Evolutionary conservation across 1,284 basidiomycete species (phyloP), one percentile per base, ranked within the genome.

Genomic region (Leccinum pseudoinsigne): DNA sequence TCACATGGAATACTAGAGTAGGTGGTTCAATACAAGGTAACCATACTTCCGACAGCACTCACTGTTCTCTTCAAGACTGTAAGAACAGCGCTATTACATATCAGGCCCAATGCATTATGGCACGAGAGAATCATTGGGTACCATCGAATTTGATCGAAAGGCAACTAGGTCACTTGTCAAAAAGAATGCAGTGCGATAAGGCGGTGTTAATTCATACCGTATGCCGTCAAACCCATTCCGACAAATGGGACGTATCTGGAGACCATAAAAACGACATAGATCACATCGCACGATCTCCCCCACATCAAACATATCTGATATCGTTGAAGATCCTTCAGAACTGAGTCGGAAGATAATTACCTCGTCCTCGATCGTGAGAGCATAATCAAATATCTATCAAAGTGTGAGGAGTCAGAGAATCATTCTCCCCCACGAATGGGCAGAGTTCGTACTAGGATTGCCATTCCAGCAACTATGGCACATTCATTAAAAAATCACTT

Each of bases 331-430:
- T 5, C 8, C 14, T 42, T n/a, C 23, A 0, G 10, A 26, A 42
- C 21, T 1, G 16, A 40, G 10, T 42, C 1, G 11, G 4, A 26
- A 36, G 31, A 18, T 14, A 8, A 11, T 47, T 47, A 58, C 42
- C 42, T 58, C 42, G 28, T 58, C 57, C 10, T 58, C 42, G 28
- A 58, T 9, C 10, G 57, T 58, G 28, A 58, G 34, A 0, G 42
- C 42, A 58, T 58, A 58, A 58, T 58, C 57, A 16, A 58, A 58
- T 14, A 58, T 47, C 57, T 58, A 16, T 1, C 5, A 26, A 14
- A 18, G 14, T 11, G n/a, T 10, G 38, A 11, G n/a, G 34, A 10
- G 1, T 45, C 42, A 45, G 42, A 42, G 34, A n/a, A 45, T 45
- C n/a, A 45, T 10, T 45, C 42, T 18, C 42, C 42, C 10, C 42